A percentile compares a stretch with the other conserved stretches of the same genome.
phyloP scores from a whole-genome alignment of 2,329 filamentous ascomycete species.

The Trematosphaeria pertusa region DNA sequence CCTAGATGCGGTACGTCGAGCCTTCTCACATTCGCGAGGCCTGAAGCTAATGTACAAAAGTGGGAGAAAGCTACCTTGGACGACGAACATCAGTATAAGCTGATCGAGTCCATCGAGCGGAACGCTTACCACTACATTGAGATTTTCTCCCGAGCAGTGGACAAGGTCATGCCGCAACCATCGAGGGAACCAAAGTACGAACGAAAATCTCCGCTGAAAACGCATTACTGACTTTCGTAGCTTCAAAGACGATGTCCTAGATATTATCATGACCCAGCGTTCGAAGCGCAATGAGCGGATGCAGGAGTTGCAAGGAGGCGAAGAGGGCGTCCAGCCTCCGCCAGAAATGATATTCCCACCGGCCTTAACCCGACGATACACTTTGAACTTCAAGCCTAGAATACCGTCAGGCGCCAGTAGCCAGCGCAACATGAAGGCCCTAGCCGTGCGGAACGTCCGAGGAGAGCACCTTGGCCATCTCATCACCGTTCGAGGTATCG shows the following conservation, averaged over 20 bases:
- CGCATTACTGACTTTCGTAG: conserved; percentile 58
- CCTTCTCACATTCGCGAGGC: not conserved
- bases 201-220: too few species aligned
- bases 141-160: conserved; percentile 84
- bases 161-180: conserved; percentile 82
- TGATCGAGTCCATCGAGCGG: conserved; percentile 83
- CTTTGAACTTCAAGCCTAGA: conserved; percentile 92
- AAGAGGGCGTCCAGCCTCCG: conserved; percentile 64
- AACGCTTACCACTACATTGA: conserved; percentile 98
- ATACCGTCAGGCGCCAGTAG: conserved; percentile 74
- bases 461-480: conserved; percentile 92
- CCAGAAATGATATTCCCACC: conserved; percentile 85
- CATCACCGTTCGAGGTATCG: conserved; percentile 93
- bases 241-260: conserved; percentile 97
- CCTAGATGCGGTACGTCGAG: conserved; percentile 68
- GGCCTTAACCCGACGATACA: conserved; percentile 91
- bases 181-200: conserved; percentile 77
- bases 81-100: conserved; percentile 66
- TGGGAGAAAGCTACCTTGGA: conserved; percentile 74
- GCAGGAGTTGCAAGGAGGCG: conserved; percentile 51
- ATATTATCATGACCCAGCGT: conserved; percentile 94
- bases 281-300: conserved; percentile 84
- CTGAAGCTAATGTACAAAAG: conserved; percentile 52
- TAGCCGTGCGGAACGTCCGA: conserved; percentile 92
- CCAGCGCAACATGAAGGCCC: conserved; percentile 63